Percentiles rank a stretch among this genome's conserved stretches.
phyloP scores from a whole-genome alignment of 257 asterid species.

The Vinca minor region DNA sequence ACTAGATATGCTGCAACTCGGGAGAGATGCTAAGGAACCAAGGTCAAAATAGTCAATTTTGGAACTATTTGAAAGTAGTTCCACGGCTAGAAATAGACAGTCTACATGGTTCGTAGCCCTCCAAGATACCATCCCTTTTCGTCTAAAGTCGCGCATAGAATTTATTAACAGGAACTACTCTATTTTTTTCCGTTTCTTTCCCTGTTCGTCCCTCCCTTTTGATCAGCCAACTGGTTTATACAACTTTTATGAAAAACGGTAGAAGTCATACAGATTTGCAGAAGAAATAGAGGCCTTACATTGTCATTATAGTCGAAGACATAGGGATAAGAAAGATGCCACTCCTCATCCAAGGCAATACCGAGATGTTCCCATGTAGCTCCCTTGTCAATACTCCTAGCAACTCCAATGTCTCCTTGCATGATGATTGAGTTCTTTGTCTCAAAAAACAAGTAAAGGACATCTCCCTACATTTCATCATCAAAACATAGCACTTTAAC shows the following conservation, averaged over 20 bases:
- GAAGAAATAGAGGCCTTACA: conserved; percentile 38
- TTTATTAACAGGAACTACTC: background rate
- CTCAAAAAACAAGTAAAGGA: conserved; percentile 67
- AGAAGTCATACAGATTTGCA: background rate
- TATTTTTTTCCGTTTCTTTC: background rate
- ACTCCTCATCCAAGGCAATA: conserved; percentile 76
- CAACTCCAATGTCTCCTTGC: conserved; percentile 98
- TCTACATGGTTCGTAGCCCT: too few relatives aligned
- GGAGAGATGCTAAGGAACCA: background rate
- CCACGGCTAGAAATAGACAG: too few relatives aligned
- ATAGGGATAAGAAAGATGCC: conserved; percentile 97
- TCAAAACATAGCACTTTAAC: conserved; percentile 18
- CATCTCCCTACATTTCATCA: conserved; percentile 52
- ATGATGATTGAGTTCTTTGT: conserved; percentile 73
- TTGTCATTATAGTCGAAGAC: conserved; percentile 75
- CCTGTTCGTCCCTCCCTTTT: background rate
- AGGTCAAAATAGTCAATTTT: too few relatives aligned
- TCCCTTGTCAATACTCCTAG: conserved; percentile 72
- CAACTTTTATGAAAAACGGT: background rate
- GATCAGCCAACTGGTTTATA: background rate
- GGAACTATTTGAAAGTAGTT: too few relatives aligned
- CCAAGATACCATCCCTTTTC: too few relatives aligned
- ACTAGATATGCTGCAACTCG: background rate
- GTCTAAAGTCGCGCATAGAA: too few relatives aligned
- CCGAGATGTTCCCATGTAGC: conserved; percentile 93